Base-by-base conservation (phyloP, 129 eudicot genomes). In the Flaveria sonorensis region DNA sequence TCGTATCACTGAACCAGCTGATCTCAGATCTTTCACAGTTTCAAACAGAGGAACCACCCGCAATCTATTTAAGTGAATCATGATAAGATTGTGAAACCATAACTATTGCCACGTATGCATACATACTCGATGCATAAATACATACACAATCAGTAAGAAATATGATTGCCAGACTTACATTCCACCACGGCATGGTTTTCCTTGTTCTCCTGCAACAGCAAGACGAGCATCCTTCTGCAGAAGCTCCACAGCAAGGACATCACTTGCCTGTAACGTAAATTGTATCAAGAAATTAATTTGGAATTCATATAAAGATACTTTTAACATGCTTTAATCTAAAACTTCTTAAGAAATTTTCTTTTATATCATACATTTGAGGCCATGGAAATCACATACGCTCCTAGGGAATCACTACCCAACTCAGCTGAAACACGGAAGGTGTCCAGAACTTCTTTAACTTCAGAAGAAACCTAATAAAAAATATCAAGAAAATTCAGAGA, bases 161-260 rank as follows among this genome's bases (percentile, higher is more conserved):
- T 47, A 60, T 43, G 60, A 60, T 68, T 2, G 77, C 47, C 69
- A 67, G 72, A 59, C 95, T 81, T 91, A 91, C 97, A 86, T 81
- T 74, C 96, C 93, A 82, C 92, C 88, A 75, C 82, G 84, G 75
- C 90, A 87, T 74, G 96, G 85, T 78, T 89, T 87, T 83, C 96
- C 89, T 71, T 80, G 86, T 84, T 85, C 89, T 72, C 97, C 97
- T 68, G 83, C 82, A 63, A 84, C 84, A 67, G 97, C 85, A 76
- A 86, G 87, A 69, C 91, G 97, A 26, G 89, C 91, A 82, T 94
- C 98, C 80, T 94, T 94, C 86, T 91, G 98, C 74, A 94, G 83
- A 74, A 94, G 97, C 90, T 94, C 98, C 79, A 91, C 97, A 16
- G 98, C 98, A 47, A 94, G 97, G 80, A 94, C 97, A 85, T 94